phyloP scores from a whole-genome alignment of 2,329 filamentous ascomycete species.

The Monosporascus sp. region DNA sequence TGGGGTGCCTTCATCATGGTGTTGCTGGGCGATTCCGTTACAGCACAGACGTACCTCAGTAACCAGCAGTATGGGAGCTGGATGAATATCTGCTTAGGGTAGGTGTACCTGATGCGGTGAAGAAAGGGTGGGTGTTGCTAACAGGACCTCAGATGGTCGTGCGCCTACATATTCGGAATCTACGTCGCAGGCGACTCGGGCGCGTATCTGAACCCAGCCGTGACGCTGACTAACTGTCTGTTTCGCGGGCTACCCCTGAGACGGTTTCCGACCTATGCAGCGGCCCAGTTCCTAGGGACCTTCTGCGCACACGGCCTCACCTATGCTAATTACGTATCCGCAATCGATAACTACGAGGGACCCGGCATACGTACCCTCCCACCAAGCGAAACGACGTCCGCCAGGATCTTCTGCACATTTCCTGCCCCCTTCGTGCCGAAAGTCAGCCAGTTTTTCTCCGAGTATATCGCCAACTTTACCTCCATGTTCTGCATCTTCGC shows the following conservation, averaged over 20 bases:
- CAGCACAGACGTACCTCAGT: slow-evolving; percentile 63
- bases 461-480: slow-evolving; percentile 62
- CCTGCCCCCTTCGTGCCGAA: slow-evolving; percentile 61
- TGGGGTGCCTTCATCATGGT: slow-evolving; percentile 63
- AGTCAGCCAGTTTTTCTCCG: slow-evolving; percentile 64
- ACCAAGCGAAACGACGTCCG: slow-evolving; percentile 52
- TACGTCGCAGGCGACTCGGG: slow-evolving; percentile 62
- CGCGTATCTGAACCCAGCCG: slow-evolving; percentile 65
- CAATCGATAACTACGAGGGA: slow-evolving; percentile 60
- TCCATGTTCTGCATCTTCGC: slow-evolving; percentile 70
- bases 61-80: slow-evolving; percentile 41
- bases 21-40: slow-evolving; percentile 65
- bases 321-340: slow-evolving; percentile 68
- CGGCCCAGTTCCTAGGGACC: slow-evolving; percentile 62
- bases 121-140: background rate
- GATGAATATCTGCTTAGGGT: slow-evolving; percentile 45
- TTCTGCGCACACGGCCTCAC: slow-evolving; percentile 53
- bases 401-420: slow-evolving; percentile 70
- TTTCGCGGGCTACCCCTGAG: slow-evolving; percentile 65
- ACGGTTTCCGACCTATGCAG: slow-evolving; percentile 62
- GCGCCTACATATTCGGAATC: slow-evolving; percentile 65
- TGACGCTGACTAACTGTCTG: slow-evolving; percentile 65
- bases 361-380: slow-evolving; percentile 57
- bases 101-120: slow-evolving; percentile 14
- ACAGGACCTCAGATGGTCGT: slow-evolving; percentile 27